Evolutionary conservation across 768 basidiomycete genomes (phyloP).

Genomic region (Pluteus cervinus): DNA sequence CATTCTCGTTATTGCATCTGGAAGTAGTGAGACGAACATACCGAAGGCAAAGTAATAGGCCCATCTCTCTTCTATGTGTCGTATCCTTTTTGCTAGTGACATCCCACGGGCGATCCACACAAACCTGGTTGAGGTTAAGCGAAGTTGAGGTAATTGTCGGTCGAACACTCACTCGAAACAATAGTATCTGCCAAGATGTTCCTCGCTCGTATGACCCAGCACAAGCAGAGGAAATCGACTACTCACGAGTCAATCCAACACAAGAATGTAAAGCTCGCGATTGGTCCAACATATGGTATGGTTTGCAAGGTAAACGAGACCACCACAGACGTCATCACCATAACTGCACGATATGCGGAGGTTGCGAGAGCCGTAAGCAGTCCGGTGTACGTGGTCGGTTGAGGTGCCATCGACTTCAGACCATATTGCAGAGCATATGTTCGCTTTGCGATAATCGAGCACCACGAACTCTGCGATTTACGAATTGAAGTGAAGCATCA

Average conservation of each 20-base stretch:
- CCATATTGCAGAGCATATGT: slow-evolving; percentile 71
- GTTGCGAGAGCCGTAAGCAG: slow-evolving; percentile 72
- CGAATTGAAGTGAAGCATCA: not conserved
- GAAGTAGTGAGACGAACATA: slow-evolving; percentile 16
- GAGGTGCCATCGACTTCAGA: slow-evolving; percentile 42
- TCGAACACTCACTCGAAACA: slow-evolving; percentile 68
- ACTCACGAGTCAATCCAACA: slow-evolving; percentile 89
- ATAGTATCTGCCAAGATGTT: slow-evolving; percentile 60
- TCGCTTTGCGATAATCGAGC: slow-evolving; percentile 67
- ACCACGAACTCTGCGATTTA: slow-evolving; percentile 63
- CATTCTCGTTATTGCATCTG: slow-evolving; percentile 2
- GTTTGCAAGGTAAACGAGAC: slow-evolving; percentile 59
- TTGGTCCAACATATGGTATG: slow-evolving; percentile 60
- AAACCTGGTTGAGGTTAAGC: slow-evolving; percentile 34
- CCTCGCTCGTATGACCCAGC: slow-evolving; percentile 3
- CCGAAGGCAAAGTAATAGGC: slow-evolving; percentile 86
- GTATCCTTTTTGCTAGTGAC: slow-evolving; percentile 60
- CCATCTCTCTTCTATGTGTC: slow-evolving; percentile 84
- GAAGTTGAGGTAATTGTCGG: not conserved
- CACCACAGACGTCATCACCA: slow-evolving; percentile 72
- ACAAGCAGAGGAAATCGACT: not conserved
- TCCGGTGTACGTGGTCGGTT: slow-evolving; percentile 58
- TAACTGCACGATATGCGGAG: slow-evolving; percentile 75
- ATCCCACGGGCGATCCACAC: slow-evolving; percentile 73
- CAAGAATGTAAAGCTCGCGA: slow-evolving; percentile 62